A percentile compares a stretch with the other conserved stretches of the same genome.
Conservation (phyloP, 352 stramenopile species). For the Globisporangium lucens region DNA sequence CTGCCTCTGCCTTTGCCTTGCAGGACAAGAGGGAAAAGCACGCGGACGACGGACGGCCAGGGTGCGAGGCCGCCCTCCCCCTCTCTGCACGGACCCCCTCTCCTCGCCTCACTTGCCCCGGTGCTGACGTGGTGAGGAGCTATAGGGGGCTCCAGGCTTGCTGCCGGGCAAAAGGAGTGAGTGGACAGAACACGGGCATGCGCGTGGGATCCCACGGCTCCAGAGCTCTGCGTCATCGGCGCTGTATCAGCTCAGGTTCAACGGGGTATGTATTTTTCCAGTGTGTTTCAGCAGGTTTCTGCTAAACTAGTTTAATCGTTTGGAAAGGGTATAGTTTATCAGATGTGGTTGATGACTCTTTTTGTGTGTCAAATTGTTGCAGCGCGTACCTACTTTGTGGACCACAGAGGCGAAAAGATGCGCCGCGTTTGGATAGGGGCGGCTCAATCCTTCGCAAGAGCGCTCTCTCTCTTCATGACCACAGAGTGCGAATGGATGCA, state of each 20-base stretch:
- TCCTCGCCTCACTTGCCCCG: neutral
- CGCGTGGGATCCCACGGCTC: neutral
- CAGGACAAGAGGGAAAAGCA: neutral
- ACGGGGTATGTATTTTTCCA: neutral
- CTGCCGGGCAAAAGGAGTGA: conserved; percentile 3
- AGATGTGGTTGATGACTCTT: neutral
- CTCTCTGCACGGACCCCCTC: neutral
- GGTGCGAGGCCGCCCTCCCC: conserved; percentile 4
- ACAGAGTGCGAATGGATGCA: neutral
- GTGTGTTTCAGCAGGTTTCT: neutral
- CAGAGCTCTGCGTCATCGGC: neutral
- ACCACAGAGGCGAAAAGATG: neutral
- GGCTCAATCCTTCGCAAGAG: neutral
- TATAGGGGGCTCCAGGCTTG: conserved; percentile 9
- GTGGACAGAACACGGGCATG: conserved; percentile 11
- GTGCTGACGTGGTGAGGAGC: conserved; percentile 22
- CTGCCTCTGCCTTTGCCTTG: neutral
- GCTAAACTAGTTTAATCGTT: neutral
- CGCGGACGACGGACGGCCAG: neutral
- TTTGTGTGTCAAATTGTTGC: conserved; percentile 13
- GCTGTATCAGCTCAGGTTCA: neutral
- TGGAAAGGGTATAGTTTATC: neutral
- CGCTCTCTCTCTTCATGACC: neutral
- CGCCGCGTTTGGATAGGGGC: neutral
- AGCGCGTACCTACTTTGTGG: conserved; percentile 5